phyloP scores from a whole-genome alignment of 768 basidiomycete species.

The Mycena floridula region DNA sequence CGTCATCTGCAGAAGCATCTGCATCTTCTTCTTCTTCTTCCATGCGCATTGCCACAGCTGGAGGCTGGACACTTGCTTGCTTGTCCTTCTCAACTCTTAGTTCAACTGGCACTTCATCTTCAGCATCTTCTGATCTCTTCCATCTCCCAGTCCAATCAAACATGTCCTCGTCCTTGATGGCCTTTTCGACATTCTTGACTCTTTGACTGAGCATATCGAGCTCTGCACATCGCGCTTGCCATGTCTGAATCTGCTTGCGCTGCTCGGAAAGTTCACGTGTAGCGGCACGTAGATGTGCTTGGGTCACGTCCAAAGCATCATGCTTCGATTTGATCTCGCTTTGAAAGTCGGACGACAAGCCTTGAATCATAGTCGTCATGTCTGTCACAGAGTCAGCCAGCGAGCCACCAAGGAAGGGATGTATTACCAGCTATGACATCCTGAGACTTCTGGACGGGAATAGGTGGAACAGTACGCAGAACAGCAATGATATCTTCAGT shows the following conservation, averaged over 20 bases:
- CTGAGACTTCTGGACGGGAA: conserved; percentile 81
- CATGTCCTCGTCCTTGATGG: conserved; percentile 67
- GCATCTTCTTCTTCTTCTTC: conserved; percentile 6
- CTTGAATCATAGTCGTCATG: conserved; percentile 80
- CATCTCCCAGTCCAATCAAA: conserved; percentile 88
- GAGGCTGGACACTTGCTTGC: background rate
- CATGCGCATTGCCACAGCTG: background rate
- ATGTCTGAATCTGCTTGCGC: conserved; percentile 73
- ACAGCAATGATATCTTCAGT: conserved; percentile 78
- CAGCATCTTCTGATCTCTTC: conserved; percentile 13
- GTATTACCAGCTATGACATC: conserved; percentile 72
- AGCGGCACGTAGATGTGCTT: conserved; percentile 80
- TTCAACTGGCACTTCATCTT: conserved; percentile 55
- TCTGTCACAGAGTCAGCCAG: conserved; percentile 37
- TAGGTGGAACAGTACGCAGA: conserved; percentile 65
- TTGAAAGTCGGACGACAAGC: conserved; percentile 72
- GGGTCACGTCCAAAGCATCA: conserved; percentile 81
- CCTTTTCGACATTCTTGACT: conserved; percentile 78
- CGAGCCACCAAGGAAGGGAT: background rate
- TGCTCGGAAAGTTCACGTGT: conserved; percentile 90
- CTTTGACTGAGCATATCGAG: conserved; percentile 79
- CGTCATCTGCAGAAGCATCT: conserved; percentile 8
- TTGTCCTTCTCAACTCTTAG: conserved; percentile 29
- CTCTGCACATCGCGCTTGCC: conserved; percentile 69
- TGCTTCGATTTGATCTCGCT: conserved; percentile 82